A percentile compares a stretch with the other conserved stretches of the same genome.
These are phyloP conservation scores for Malassezia nana DNA, from an alignment of 1,284 basidiomycete genomes.

Conservation along the genomic window DNA sequence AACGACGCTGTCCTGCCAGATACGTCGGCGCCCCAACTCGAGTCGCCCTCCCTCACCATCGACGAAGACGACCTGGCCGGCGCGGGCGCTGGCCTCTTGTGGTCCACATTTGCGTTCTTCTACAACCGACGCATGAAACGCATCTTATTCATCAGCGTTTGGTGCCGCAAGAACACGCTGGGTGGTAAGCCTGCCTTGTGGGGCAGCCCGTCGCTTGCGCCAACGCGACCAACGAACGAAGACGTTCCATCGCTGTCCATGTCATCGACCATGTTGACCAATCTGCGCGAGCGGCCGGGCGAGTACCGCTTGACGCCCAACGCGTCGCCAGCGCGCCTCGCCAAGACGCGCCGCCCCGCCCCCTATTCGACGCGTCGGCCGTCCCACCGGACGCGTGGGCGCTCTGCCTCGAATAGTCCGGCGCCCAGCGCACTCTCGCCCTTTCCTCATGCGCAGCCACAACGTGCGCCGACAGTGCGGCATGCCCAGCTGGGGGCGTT, in stretches of 20 bases:
- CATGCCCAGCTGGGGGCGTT: not conserved
- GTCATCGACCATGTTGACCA: not conserved
- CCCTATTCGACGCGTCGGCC: not conserved
- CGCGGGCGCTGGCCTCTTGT: conserved; percentile 67
- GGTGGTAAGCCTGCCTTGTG: conserved; percentile 23
- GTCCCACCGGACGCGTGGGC: not conserved
- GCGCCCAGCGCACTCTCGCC: conserved; percentile 42
- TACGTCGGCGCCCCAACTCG: conserved; percentile 5
- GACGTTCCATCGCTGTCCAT: not conserved
- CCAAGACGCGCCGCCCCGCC: conserved; percentile 1
- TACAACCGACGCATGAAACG: conserved; percentile 82
- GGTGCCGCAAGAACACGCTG: conserved; percentile 63
- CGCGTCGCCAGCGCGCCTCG: conserved; percentile 2
- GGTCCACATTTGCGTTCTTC: conserved; percentile 98
- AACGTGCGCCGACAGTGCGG: not conserved
- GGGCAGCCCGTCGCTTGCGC: conserved; percentile 14
- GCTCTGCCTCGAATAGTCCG: conserved; percentile 22
- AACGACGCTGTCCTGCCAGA: conserved; percentile 22
- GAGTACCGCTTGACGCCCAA: conserved; percentile 9
- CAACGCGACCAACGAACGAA: not conserved
- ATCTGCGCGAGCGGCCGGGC: not conserved
- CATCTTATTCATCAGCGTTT: conserved; percentile 81
- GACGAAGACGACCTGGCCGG: conserved; percentile 53
- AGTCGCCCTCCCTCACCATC: conserved; percentile 20
- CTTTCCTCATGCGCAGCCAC: conserved; percentile 33